phyloP scores from a whole-genome alignment of 306 rosid genomes.

The Myrica gale region DNA sequence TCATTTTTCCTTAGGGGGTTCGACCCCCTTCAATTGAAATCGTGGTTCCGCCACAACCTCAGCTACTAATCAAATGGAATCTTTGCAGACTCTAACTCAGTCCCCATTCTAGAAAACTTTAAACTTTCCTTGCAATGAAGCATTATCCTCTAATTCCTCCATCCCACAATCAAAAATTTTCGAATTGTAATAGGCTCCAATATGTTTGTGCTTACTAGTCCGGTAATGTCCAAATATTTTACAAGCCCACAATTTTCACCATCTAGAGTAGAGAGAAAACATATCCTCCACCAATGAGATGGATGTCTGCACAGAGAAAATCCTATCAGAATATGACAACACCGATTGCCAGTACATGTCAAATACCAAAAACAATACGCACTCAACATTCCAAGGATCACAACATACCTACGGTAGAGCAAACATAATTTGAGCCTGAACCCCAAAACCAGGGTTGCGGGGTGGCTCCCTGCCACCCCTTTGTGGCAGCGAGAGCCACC shows the following conservation, averaged over 20 bases:
- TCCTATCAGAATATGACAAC: slow-evolving; percentile 28
- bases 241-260: slow-evolving; percentile 99
- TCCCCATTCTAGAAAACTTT: slow-evolving; percentile 83
- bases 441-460: too few species aligned
- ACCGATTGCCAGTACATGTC: neutral
- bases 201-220: slow-evolving; percentile 63
- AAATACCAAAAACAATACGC: neutral
- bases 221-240: slow-evolving; percentile 83
- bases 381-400: neutral
- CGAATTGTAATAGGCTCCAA: slow-evolving; percentile 42
- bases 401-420: neutral
- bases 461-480: too few species aligned
- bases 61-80: slow-evolving; percentile 57
- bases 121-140: slow-evolving; percentile 50
- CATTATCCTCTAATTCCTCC: slow-evolving; percentile 71
- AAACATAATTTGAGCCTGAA: neutral
- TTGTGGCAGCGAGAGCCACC: too few species aligned
- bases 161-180: slow-evolving; percentile 61
- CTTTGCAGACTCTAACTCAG: slow-evolving; percentile 81
- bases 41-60: neutral
- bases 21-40: too few species aligned
- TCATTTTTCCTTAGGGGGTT: too few species aligned
- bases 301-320: slow-evolving; percentile 79
- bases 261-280: slow-evolving; percentile 91
- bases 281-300: slow-evolving; percentile 97